Evolutionary conservation across 2,329 filamentous ascomycete species (phyloP), one percentile per base, ranked within the genome.

Genomic region (Bipolaris bicolor): DNA sequence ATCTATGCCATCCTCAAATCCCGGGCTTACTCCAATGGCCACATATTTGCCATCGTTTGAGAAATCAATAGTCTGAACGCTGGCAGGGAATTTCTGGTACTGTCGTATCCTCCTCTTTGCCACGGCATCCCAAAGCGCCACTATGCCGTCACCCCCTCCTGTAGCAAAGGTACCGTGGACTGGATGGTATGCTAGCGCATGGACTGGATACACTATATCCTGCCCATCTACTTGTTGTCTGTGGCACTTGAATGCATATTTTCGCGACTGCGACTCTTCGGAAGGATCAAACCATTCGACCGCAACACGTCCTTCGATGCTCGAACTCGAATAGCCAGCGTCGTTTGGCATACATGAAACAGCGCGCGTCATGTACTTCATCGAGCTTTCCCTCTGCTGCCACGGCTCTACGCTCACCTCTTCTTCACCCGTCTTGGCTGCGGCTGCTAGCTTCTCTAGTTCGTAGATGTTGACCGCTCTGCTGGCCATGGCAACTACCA

Each of bases 241-340:
- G 78, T 99, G 95, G 78, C 95, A 99, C 78, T 99, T 99, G 86
- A 99, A 99, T 13, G 95, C 95, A 76, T 98, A 99, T 77, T 97
- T 98, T 65, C 93, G 86, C 37, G 90, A 89, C 79, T 98, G 93
- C 3, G 90, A 93, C 76, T 94, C 90, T 40, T 87, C 82, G 5
- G 88, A 91, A 15, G 95, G 91, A 73, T 98, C 95, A 75, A 99
- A 98, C 91, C 93, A 98, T 77, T 99, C 95, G 1, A 99, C 95
- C 0, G 93, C 94, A 1, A 99, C 92, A 67, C 95, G 88, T 4
- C 95, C 95, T 75, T 99, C 95, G 69, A 99, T 99, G 69, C 89
- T 93, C 57, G 87, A 91, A 1, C 90, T 94, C 9, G 94, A 93
- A 75, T 98, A 99, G 5, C 95, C 95, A 10, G 90, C 90, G 65